phyloP scores from a whole-genome alignment of 1,139 yeast species.

The Blastobotrys petasosporus region DNA sequence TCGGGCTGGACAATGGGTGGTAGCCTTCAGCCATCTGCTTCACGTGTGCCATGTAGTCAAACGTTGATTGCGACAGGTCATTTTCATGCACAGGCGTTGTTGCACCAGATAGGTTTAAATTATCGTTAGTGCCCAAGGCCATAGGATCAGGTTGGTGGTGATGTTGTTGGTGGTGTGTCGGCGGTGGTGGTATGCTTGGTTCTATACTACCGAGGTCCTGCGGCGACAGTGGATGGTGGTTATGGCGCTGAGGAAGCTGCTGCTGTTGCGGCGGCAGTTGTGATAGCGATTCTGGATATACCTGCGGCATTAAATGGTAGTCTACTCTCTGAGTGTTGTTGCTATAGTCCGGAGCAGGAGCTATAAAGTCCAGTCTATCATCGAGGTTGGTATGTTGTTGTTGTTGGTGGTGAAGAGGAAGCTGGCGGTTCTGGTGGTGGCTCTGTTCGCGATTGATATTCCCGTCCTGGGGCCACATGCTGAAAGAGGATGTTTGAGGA shows the following conservation, averaged over 20 bases:
- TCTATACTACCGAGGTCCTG: too few species aligned
- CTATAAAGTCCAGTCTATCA: too few species aligned
- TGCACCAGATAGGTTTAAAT: too few species aligned
- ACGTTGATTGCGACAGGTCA: background rate
- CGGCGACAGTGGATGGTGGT: too few species aligned
- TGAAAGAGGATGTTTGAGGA: too few species aligned
- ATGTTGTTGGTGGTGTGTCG: background rate
- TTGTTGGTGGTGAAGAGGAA: background rate
- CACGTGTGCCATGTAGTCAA: background rate
- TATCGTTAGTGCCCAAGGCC: too few species aligned
- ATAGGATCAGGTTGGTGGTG: background rate
- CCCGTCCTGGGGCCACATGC: too few species aligned
- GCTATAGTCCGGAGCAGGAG: too few species aligned
- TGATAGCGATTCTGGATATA: background rate
- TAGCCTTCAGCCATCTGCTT: slow-evolving; percentile 2
- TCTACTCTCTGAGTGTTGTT: background rate
- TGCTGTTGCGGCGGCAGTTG: background rate
- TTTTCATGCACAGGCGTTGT: background rate
- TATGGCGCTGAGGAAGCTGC: too few species aligned
- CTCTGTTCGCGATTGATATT: too few species aligned
- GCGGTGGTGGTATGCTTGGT: background rate
- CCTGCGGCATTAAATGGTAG: slow-evolving; percentile 2
- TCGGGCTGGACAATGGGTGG: background rate
- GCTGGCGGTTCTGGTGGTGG: too few species aligned
- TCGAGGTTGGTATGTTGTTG: background rate